A percentile compares a stretch with the other conserved stretches of the same genome.
Conservation (phyloP, 2,329 filamentous ascomycete species). For the Alternaria dauci region DNA sequence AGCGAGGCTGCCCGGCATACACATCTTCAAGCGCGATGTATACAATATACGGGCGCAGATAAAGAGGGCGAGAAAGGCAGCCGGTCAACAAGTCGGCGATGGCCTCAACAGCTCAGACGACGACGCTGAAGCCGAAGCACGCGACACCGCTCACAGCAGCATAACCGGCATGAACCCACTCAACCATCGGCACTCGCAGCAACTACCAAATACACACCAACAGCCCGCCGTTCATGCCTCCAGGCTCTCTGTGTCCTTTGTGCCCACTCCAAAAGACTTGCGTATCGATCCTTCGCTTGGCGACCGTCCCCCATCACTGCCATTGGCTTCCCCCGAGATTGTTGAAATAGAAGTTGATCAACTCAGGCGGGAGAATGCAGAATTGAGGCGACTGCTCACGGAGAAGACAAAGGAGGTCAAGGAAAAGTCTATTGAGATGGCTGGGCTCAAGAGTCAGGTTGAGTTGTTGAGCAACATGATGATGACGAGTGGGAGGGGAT, state of each 20-base stretch:
- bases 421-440: constrained; percentile 37
- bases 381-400: constrained; percentile 29
- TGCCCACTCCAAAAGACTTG: constrained; percentile 1
- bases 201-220: background rate
- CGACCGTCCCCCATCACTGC: constrained; percentile 16
- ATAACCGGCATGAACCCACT: background rate
- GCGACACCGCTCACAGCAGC: background rate
- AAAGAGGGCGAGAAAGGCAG: constrained; percentile 41
- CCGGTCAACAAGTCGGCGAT: constrained; percentile 38
- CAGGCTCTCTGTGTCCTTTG: background rate
- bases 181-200: background rate
- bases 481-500: constrained; percentile 19
- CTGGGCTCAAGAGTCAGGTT: constrained; percentile 36
- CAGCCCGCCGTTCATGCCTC: background rate
- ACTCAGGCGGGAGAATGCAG: constrained; percentile 33
- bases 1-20: constrained; percentile 41
- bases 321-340: background rate
- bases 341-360: constrained; percentile 27
- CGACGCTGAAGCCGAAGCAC: constrained; percentile 4
- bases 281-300: constrained; percentile 35
- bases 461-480: constrained; percentile 40
- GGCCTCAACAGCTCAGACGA: constrained; percentile 30
- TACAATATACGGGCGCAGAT: constrained; percentile 50
- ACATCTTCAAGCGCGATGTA: constrained; percentile 49
- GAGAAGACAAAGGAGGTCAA: constrained; percentile 38